Conservation (phyloP, 768 basidiomycete species). For the Boletus rubropictus region DNA sequence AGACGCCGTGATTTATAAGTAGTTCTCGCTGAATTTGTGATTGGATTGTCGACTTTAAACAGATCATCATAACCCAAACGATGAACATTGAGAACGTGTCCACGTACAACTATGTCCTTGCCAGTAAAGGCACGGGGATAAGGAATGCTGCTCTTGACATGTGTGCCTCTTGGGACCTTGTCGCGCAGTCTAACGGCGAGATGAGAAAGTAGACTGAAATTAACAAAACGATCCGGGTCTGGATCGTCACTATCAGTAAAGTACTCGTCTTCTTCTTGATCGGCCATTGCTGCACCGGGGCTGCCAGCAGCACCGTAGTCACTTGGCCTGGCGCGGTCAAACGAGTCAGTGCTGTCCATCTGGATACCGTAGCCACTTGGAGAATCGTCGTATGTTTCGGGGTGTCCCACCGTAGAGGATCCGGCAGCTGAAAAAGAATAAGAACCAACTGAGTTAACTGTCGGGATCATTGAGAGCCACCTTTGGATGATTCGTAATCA, state of each 20-base stretch:
- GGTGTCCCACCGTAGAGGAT: constrained; percentile 20
- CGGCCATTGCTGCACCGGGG: constrained; percentile 16
- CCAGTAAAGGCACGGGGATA: constrained; percentile 91
- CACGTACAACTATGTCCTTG: constrained; percentile 84
- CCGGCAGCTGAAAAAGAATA: constrained; percentile 17
- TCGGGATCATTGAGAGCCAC: constrained; percentile 9
- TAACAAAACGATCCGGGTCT: constrained; percentile 74
- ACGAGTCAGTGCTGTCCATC: constrained; percentile 23
- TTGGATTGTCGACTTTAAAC: constrained; percentile 74
- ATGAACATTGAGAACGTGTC: background rate
- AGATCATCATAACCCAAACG: constrained; percentile 2
- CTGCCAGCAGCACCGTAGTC: constrained; percentile 17
- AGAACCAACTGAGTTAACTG: constrained; percentile 16
- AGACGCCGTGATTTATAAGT: constrained; percentile 65
- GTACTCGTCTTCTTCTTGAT: constrained; percentile 26
- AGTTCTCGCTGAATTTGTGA: constrained; percentile 81
- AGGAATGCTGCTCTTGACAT: constrained; percentile 89
- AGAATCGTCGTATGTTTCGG: constrained; percentile 15
- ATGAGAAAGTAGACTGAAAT: constrained; percentile 81
- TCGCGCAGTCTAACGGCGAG: constrained; percentile 86
- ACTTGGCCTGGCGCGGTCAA: constrained; percentile 18
- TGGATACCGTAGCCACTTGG: constrained; percentile 16
- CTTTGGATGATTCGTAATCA: constrained; percentile 16
- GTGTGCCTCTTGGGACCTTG: constrained; percentile 79
- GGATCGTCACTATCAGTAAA: constrained; percentile 52